Conservation (phyloP, 768 basidiomycete species). For the Omphalotus guepiniiformis region DNA sequence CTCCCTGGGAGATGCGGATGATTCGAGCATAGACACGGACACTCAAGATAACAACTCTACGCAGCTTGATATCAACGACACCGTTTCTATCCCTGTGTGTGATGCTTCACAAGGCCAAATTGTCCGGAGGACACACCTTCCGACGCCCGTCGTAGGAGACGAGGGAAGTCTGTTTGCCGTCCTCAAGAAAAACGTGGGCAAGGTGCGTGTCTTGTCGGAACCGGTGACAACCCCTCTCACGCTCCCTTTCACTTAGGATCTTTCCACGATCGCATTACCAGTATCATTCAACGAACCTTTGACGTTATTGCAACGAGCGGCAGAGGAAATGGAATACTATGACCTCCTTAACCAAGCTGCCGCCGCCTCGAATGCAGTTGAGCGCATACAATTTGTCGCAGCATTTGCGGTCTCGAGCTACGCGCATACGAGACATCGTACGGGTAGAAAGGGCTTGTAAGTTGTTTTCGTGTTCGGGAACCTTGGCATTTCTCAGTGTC, state of each 20-base stretch:
- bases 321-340: conserved; percentile 82
- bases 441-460: conserved; percentile 86
- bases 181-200: conserved; percentile 85
- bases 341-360: conserved; percentile 66
- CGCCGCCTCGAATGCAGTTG: conserved; percentile 49
- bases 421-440: conserved; percentile 73
- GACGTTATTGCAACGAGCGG: conserved; percentile 73
- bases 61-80: conserved; percentile 6
- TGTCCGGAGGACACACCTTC: conserved; percentile 51
- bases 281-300: conserved; percentile 89
- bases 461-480: conserved; percentile 24
- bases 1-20: conserved; percentile 34
- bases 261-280: conserved; percentile 80
- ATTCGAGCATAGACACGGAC: conserved; percentile 53
- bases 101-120: conserved; percentile 24
- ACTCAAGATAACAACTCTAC: conserved; percentile 33
- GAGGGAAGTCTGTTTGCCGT: conserved; percentile 82
- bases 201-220: conserved; percentile 38
- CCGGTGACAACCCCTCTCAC: background rate
- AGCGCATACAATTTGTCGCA: conserved; percentile 71
- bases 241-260: conserved; percentile 45
- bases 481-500: background rate
- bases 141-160: conserved; percentile 58
- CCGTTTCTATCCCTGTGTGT: too few relatives aligned
- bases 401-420: conserved; percentile 86